Base-by-base conservation (phyloP, 2,329 filamentous ascomycete species). In the Aureobasidium melanogenum region DNA sequence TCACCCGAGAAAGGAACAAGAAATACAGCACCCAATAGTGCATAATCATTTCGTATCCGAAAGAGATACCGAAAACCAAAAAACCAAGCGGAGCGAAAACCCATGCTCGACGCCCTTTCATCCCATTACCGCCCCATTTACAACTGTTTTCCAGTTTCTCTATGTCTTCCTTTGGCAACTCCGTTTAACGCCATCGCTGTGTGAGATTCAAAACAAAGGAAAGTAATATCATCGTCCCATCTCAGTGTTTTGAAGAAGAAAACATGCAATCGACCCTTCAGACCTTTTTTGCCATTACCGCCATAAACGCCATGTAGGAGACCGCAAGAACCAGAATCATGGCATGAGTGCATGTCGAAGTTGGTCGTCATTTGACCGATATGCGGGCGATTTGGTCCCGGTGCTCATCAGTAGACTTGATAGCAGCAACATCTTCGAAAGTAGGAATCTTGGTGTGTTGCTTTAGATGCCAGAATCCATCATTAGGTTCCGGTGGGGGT, bases 401-500 rank as follows among this genome's bases (percentile, higher is more conserved):
- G 36, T 44, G 32, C n/a, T 60, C 57, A 38, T 52, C 58, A 2
- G 26, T 43, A 3, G 47, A 12, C 19, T 54, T 46, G 14, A 52
- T 41, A 22, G 48, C 58, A 36, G 58, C 58, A 17, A 61, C 38
- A 19, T 61, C 58, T 2, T 52, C 58, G 5, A 43, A 51, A 10
- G 36, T 34, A 15, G 38, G 38, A 8, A 54, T 52, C 8, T 51
- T 32, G 7, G 47, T 44, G 9, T 36, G 34, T 19, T 46, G 34
- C 38, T 43, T 61, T 19, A 51, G 14, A 14, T 52, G 47, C 58
- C 58, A 61, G 22, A 52, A 44, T 19, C 38, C 58, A 19, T 61
- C 58, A 4, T 28, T 44, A 5, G 60, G 60, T 36, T 62, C 60
- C 22, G 60, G 60, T 34, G 60, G 60, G 3, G 60, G 60, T 32